Base-by-base conservation (phyloP, 2,329 filamentous ascomycete genomes). In the Phyllosticta citrichinensis region DNA sequence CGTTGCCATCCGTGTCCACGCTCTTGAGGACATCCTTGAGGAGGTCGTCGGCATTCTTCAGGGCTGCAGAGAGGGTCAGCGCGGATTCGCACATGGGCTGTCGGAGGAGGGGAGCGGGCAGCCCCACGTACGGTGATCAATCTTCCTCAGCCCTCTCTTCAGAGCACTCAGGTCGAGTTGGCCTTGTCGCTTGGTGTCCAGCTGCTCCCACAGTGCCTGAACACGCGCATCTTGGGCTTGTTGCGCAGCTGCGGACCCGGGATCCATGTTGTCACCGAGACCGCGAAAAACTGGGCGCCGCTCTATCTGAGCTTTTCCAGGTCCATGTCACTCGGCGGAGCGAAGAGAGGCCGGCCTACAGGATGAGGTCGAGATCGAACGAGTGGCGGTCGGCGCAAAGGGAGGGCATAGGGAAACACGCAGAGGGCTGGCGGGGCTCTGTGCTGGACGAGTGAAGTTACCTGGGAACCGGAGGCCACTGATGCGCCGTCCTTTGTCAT, bases 31-130 rank as follows among this genome's bases (percentile, higher is more conserved):
- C 88, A 69, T 88, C 86, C 70, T 84, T 83, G 64, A 99, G 81
- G 79, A 97, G 85, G 47, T 83, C 80, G 74, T 96, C 89, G 71
- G 94, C 94, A 80, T 97, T 94, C 79, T 97, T 96, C 70, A 99
- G 76, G 65, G 87, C 85, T 87, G 68, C 65, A 65, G 55, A 27
- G 56, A 24, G 47, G 51, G 55, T 66, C 53, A 66, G 63, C 65
- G 24, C 65, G 62, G 64, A 68, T 64, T 71, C 67, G 69, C 40
- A 47, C 40, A 40, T n/a, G 40, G 17, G 65, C 62, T 52, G 58
- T 61, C 27, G 33, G 33, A 47, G 27, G 59, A 56, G 62, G 56
- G 50, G 59, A 56, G 62, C 55, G 50, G 63, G 52, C 50, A 53
- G 22, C 8, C 30, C 51, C 52, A 73, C 86, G 77, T 77, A 96